Evolutionary conservation across 2,329 filamentous ascomycete species (phyloP).

Genomic region (Akanthomyces muscarius): DNA sequence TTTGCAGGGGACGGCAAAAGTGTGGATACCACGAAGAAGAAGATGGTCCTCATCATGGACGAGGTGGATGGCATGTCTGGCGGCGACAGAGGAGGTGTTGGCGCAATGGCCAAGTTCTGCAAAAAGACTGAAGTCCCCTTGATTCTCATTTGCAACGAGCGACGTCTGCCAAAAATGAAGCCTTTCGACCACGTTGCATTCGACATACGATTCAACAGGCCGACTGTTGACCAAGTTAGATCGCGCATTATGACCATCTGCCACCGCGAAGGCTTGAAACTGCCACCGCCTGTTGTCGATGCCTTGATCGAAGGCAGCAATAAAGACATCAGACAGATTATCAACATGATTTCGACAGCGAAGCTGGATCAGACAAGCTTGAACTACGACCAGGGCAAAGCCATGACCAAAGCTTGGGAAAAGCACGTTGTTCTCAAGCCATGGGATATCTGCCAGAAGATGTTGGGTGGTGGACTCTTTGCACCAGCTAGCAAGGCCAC

Average conservation of each 20-base stretch:
- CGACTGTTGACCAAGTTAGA: constrained; percentile 85
- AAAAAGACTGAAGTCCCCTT: constrained; percentile 93
- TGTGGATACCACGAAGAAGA: constrained; percentile 79
- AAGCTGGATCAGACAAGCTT: constrained; percentile 81
- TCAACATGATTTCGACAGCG: constrained; percentile 96
- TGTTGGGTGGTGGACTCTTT: constrained; percentile 85
- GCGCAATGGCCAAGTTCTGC: constrained; percentile 88
- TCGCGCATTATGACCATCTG: constrained; percentile 94
- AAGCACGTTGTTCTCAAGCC: constrained; percentile 96
- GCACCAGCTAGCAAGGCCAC: constrained; percentile 76
- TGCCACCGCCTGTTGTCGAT: constrained; percentile 79
- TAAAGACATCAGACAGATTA: constrained; percentile 94
- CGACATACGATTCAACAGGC: constrained; percentile 82
- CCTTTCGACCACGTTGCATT: constrained; percentile 85
- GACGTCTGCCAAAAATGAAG: constrained; percentile 92
- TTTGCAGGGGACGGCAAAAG: constrained; percentile 81
- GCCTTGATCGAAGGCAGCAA: constrained; percentile 92
- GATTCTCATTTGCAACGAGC: constrained; percentile 97
- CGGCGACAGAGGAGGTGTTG: constrained; percentile 92
- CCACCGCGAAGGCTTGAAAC: constrained; percentile 82
- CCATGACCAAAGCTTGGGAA: constrained; percentile 97
- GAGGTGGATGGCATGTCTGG: constrained; percentile 99
- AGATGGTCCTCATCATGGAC: constrained; percentile 95
- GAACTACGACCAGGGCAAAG: constrained; percentile 80
- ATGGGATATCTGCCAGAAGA: constrained; percentile 95